These are phyloP conservation scores for Fusarium cicatricum DNA, from an alignment of 2,329 filamentous ascomycete genomes.

Conservation along the genomic window DNA sequence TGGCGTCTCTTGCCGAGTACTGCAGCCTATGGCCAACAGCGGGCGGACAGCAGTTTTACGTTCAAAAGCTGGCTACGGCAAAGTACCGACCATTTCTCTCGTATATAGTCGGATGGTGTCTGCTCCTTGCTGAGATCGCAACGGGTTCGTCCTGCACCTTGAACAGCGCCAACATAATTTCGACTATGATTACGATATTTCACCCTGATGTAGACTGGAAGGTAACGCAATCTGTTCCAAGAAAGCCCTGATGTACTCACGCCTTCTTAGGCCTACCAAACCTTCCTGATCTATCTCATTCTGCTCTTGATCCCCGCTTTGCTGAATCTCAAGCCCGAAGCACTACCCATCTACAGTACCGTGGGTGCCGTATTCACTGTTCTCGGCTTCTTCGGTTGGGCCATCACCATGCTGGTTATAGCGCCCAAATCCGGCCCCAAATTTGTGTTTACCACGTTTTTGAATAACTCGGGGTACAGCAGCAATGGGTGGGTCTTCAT, in stretches of 20 bases:
- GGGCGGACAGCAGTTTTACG: slow-evolving; percentile 16
- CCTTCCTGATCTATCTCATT: slow-evolving; percentile 8
- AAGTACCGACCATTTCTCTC: slow-evolving; percentile 4
- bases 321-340: slow-evolving; percentile 12
- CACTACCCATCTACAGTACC: slow-evolving; percentile 12
- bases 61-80: not conserved
- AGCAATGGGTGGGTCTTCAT: slow-evolving; percentile 18
- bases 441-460: slow-evolving; percentile 14
- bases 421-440: slow-evolving; percentile 1
- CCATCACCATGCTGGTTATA: slow-evolving; percentile 1
- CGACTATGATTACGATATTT: slow-evolving; percentile 4
- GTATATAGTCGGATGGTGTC: slow-evolving; percentile 13
- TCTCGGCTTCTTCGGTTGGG: slow-evolving; percentile 19
- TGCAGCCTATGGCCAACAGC: slow-evolving; percentile 13
- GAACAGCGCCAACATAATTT: slow-evolving; percentile 16
- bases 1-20: slow-evolving; percentile 21
- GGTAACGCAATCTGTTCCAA: not conserved
- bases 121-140: slow-evolving; percentile 10
- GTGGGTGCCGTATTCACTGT: slow-evolving; percentile 17
- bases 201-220: slow-evolving; percentile 18
- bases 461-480: slow-evolving; percentile 17
- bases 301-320: slow-evolving; percentile 1
- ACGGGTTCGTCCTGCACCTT: slow-evolving; percentile 7
- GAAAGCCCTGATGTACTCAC: not conserved
- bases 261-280: slow-evolving; percentile 6